A percentile compares a stretch with the other conserved stretches of the same genome.
Evolutionary conservation across 2,329 filamentous ascomycete species (phyloP).

Genomic region (Huntiella bhutanensis): DNA sequence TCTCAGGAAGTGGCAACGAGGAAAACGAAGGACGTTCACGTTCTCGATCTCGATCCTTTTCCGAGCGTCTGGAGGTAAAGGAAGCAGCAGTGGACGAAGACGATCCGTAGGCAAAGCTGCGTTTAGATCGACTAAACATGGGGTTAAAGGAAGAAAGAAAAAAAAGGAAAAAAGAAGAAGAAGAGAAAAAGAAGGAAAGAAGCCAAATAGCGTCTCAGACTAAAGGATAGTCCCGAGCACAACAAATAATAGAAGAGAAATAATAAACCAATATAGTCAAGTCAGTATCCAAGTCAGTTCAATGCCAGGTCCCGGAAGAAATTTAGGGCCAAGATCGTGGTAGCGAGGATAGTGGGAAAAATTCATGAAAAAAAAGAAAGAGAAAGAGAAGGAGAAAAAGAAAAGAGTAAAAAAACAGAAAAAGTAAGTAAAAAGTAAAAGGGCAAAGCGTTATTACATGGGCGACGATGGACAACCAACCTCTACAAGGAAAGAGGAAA

Average conservation of each 20-base stretch:
- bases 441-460: neutral
- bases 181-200: neutral
- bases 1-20: slow-evolving; percentile 1
- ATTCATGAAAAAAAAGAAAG: neutral
- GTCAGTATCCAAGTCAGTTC: neutral
- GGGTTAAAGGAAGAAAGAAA: neutral
- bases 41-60: neutral
- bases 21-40: slow-evolving; percentile 1
- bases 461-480: neutral
- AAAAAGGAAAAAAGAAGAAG: neutral
- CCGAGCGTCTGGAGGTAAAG: neutral
- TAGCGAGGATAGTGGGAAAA: neutral
- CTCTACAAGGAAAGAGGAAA: neutral
- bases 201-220: neutral
- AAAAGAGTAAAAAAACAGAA: neutral
- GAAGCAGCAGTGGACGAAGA: slow-evolving; percentile 4
- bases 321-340: neutral
- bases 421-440: neutral
- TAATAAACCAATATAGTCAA: neutral
- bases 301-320: neutral
- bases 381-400: neutral
- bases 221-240: neutral
- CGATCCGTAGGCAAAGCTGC: slow-evolving; percentile 3
- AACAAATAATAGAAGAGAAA: neutral
- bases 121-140: slow-evolving; percentile 8